Evolutionary conservation across 371 early-diverging fungal genomes (phyloP), one percentile per base, ranked within the genome.

Genomic region (Apophysomyces variabilis): DNA sequence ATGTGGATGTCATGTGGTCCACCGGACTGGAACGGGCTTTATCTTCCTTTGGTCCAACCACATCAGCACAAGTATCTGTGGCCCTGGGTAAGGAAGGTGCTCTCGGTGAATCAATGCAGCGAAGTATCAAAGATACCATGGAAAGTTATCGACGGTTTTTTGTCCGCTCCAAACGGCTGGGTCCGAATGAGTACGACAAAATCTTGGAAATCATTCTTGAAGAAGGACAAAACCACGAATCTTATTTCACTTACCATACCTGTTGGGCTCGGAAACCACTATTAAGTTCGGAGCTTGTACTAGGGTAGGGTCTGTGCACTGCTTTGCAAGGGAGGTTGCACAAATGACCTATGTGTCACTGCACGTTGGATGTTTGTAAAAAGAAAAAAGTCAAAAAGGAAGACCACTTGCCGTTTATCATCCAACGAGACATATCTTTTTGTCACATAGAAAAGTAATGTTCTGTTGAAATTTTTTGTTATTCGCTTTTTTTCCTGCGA

Each of bases 1-100:
- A 65, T 35, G 68, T 79, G 4, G 70, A 83, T 60, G 58, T 73
- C 1, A 57, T 38, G 6, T 75, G 78, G 75, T 54, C 71, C 21
- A 50, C 44, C 0, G 39, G 69, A 9, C 66, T 79, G 67, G 57
- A 41, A 46, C 62, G 69, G 1, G 36, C 67, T 38, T n/a, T 79
- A 5, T 43, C 66, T 12, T 36, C 67, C 12, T 37, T 61, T 37
- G 75, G 66, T 64, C 0, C 57, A 78, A 63, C 64, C 67, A 1
- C 75, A 74, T 46, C 65, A 66, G 14, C 69, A 76, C 44, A 46
- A 1, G 45, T 65, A 0, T 38, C 66, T 7, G 58, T 78, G 16
- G 21, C 21, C 21, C 11, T 50, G 21, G 54, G 54, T 0, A 21
- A n/a, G 11, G 21, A 26, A 9, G 54, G 21, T 26, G 18, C 54